Base-by-base conservation (phyloP, 2,329 filamentous ascomycete species). In the Pseudocercospora eumusae region DNA sequence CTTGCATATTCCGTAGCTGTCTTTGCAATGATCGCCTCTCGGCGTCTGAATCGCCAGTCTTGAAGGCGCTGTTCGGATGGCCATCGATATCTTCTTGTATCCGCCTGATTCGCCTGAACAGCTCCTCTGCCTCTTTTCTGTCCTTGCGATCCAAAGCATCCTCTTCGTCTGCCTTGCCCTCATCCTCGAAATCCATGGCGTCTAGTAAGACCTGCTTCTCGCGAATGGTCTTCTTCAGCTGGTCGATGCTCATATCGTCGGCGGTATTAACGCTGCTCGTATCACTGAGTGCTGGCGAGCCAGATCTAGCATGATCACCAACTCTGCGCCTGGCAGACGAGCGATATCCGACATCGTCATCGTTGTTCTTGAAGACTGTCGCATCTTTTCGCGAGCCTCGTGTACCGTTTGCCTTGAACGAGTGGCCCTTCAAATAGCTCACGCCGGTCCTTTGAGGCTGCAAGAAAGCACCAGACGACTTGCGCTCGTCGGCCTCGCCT, bases 391-490 rank as follows among this genome's bases (percentile, higher is more conserved):
- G 89, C 40, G 84, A 85, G 49, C 80, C 80, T 36, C 82, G 83
- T 23, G 82, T 82, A 15, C 86, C 85, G 40, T 70, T 70, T 7
- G 64, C 70, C 61, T 88, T 86, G 82, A 99, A 96, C 0, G 95
- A 99, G 70, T 96, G 93, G 59, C 86, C 93, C 79, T 99, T 99
- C 70, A 98, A 84, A 72, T 98, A 98, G 78, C 93, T 98, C 18
- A 99, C 93, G n/a, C 95, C 95, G 10, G 95, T 98, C 78, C 92
- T 93, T 75, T 98, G 95, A 3, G 95, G 93, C 63, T 98, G 87
- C 64, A 99, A 81, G 70, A 93, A 90, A 8, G 93, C 93, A 3
- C 95, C 93, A 1, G 91, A 92, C 66, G 88, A 89, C 81, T 96
- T 97, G 47, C 95, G 86, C 62, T 88, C 85, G 71, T 97, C 92